Base-by-base conservation (phyloP, 495 filamentous ascomycete genomes). In the Cudoniella acicularis region DNA sequence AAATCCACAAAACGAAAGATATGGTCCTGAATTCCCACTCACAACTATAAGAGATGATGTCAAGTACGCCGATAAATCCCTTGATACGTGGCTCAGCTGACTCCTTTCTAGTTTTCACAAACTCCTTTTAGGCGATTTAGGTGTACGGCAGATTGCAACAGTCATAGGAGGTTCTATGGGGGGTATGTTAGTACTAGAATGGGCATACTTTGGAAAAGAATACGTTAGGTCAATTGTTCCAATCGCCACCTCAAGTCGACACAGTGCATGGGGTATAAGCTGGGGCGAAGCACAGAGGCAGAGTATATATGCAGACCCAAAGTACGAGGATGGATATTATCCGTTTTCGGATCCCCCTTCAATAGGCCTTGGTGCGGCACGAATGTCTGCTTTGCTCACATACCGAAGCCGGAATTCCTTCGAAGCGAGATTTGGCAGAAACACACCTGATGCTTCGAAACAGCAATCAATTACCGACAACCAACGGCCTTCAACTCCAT, bases 241-340 rank as follows among this genome's bases (percentile, higher is more conserved):
- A 2, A 95, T 98, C 64, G 94, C 94, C 23, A 98, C 94, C 18
- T 97, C 93, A 3, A 90, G 90, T 51, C 84, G 90, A 10, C 94
- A 98, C 68, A 96, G 92, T 60, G 94, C 94, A n/a, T 98, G 94
- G 94, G 90, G 94, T 42, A 98, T 98, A 65, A 96, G 91, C 72
- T 98, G 94, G 94, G 92, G 94, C 43, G 94, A 98, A 72, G 93
- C 94, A 21, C 94, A 98, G 74, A 77, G 94, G 52, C 94, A 98
- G 73, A 95, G 91, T 78, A 98, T 98, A 69, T 98, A 97, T 73
- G 91, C 90, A 60, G 94, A 98, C 67, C 94, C 94, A 20, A 97
- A 96, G 74, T 98, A 98, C 70, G 90, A 96, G 52, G 91, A 98
- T 70, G 94, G 94, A 8, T 98, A 96, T 72, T 98, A 97, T 69